phyloP scores from a whole-genome alignment of 352 stramenopile species.

The Thalassiosira hispida region DNA sequence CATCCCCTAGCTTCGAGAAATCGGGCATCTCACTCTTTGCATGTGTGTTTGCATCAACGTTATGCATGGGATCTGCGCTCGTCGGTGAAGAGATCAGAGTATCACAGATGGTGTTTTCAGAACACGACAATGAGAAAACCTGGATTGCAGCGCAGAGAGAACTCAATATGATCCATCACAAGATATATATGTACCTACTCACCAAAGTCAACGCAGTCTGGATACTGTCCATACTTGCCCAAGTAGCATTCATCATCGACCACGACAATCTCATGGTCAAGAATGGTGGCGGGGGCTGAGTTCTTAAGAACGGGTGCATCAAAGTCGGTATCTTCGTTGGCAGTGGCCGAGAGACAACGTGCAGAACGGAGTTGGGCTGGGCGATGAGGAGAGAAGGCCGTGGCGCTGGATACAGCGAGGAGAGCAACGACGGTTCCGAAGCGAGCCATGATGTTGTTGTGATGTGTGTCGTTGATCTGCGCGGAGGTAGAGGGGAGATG shows the following conservation, averaged over 20 bases:
- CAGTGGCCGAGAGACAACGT: neutral
- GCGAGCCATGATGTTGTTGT: slow-evolving; percentile 1
- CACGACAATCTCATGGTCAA: slow-evolving; percentile 7
- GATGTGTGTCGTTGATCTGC: neutral
- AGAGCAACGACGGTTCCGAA: neutral
- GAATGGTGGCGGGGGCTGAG: neutral
- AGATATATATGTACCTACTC: neutral
- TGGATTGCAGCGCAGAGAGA: neutral
- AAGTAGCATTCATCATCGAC: slow-evolving; percentile 11
- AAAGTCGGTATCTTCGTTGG: slow-evolving; percentile 13
- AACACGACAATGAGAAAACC: neutral
- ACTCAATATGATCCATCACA: neutral
- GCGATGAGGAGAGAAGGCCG: neutral
- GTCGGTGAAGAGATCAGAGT: neutral
- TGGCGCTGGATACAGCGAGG: neutral
- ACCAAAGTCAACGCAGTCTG: slow-evolving; percentile 9
- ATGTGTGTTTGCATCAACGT: neutral
- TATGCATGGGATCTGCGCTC: slow-evolving; percentile 5
- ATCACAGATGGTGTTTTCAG: neutral
- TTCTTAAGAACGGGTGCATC: slow-evolving; percentile 24
- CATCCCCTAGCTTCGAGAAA: slow-evolving; percentile 5
- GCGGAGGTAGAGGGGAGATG: neutral
- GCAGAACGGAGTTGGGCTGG: neutral
- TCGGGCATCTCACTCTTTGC: slow-evolving; percentile 1
- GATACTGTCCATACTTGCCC: slow-evolving; percentile 1